A percentile compares a stretch with the other conserved stretches of the same genome.
phyloP scores from a whole-genome alignment of 139 green algal species.

The Monoraphidium neglectum region DNA sequence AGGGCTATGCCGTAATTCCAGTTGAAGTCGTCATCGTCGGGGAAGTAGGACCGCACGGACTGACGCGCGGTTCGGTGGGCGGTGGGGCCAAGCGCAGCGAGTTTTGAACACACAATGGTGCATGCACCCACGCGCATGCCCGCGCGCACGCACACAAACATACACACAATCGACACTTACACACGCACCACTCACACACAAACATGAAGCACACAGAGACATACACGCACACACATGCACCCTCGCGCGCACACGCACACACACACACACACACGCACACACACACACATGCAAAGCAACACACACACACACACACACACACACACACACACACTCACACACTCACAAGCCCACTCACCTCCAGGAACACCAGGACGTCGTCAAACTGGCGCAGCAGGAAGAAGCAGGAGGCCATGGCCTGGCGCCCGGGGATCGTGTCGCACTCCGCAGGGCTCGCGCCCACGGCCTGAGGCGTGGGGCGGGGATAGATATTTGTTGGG shows the following conservation, averaged over 20 bases:
- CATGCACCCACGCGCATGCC: too few species aligned
- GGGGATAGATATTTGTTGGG: background rate
- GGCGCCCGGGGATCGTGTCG: slow-evolving; percentile 85
- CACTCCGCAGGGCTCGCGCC: slow-evolving; percentile 73
- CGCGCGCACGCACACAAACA: too few species aligned
- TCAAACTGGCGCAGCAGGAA: slow-evolving; percentile 82
- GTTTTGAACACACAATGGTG: background rate
- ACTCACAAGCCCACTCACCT: slow-evolving; percentile 4
- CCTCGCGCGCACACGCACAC: too few species aligned
- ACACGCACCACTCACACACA: too few species aligned
- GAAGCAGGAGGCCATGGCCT: slow-evolving; percentile 88
- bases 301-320: background rate
- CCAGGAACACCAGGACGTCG: slow-evolving; percentile 72
- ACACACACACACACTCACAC: background rate
- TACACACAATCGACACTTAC: too few species aligned
- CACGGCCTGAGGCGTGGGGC: slow-evolving; percentile 11
- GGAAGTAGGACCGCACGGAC: slow-evolving; percentile 55
- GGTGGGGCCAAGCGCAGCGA: background rate
- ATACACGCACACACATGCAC: too few species aligned
- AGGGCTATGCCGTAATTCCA: slow-evolving; percentile 85
- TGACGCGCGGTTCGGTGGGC: slow-evolving; percentile 50
- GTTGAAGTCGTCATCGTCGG: slow-evolving; percentile 79
- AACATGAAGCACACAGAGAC: too few species aligned
- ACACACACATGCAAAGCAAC: background rate
- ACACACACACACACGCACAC: background rate